Percentiles rank a stretch among this genome's conserved stretches.
These are phyloP conservation scores for Metschnikowia baotianmanensis DNA, from an alignment of 805 yeast species.

Conservation along the genomic window DNA sequence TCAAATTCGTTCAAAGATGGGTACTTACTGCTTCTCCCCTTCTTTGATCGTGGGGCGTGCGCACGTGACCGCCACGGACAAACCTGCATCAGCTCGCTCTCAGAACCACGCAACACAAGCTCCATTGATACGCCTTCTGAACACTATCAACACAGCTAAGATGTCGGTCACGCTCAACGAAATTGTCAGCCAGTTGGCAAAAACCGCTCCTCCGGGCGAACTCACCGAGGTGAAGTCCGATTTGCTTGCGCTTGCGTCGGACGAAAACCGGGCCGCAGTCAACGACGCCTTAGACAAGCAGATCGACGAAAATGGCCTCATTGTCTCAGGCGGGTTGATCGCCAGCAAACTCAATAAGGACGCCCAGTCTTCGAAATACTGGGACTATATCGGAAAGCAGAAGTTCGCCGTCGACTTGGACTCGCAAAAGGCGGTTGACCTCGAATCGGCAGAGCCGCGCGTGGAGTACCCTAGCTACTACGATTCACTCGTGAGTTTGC, in stretches of 20 bases:
- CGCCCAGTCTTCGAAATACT: constrained; percentile 39
- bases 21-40: no score
- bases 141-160: neutral
- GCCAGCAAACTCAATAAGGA: constrained; percentile 36
- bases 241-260: constrained; percentile 25
- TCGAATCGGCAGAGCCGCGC: constrained; percentile 40
- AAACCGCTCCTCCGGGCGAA: constrained; percentile 41
- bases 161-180: constrained; percentile 26
- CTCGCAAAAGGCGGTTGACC: constrained; percentile 47
- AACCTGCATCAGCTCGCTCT: neutral
- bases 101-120: neutral
- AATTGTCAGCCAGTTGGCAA: constrained; percentile 31
- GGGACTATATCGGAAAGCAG: constrained; percentile 49
- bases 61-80: neutral
- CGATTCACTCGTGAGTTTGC: constrained; percentile 27
- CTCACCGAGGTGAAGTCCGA: constrained; percentile 27
- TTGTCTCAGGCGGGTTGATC: constrained; percentile 30
- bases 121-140: neutral
- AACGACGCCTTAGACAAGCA: constrained; percentile 29
- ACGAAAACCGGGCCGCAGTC: constrained; percentile 21
- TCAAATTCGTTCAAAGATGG: no score
- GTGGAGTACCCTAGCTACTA: constrained; percentile 28
- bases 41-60: neutral
- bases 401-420: constrained; percentile 60
- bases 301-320: constrained; percentile 28